Evolutionary conservation across 2,329 filamentous ascomycete species (phyloP).

Genomic region (Cytospora leucostoma): DNA sequence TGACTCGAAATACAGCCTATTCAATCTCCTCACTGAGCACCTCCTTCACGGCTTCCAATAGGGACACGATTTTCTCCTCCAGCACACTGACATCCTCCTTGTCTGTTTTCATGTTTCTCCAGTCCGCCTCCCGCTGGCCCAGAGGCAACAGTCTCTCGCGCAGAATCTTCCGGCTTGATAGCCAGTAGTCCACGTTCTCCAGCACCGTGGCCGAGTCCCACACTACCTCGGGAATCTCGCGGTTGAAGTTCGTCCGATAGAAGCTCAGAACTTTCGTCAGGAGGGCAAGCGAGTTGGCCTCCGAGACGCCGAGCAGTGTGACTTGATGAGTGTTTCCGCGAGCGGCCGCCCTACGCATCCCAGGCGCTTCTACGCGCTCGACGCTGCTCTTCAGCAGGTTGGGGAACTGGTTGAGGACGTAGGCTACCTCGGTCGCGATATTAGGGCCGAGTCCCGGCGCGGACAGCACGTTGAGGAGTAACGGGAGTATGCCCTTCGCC

Average conservation of each 20-base stretch:
- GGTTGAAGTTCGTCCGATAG: constrained; percentile 65
- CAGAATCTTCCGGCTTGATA: constrained; percentile 68
- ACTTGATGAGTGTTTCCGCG: constrained; percentile 61
- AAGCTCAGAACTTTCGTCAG: constrained; percentile 71
- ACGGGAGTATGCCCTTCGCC: constrained; percentile 82
- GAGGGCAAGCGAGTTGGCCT: constrained; percentile 77
- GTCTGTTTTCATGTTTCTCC: constrained; percentile 47
- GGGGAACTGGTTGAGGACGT: constrained; percentile 88
- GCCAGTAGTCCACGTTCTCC: constrained; percentile 82
- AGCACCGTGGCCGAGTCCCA: constrained; percentile 74
- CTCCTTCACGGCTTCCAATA: constrained; percentile 63
- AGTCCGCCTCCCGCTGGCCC: constrained; percentile 70
- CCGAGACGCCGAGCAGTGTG: constrained; percentile 71
- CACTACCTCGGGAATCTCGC: constrained; percentile 70
- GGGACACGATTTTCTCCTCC: constrained; percentile 73
- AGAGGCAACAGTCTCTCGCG: constrained; percentile 73
- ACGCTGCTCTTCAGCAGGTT: constrained; percentile 73
- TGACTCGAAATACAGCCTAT: constrained; percentile 25
- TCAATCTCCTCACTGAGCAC: constrained; percentile 57
- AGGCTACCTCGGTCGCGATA: constrained; percentile 79
- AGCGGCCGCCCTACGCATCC: constrained; percentile 54
- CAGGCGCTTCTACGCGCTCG: constrained; percentile 67
- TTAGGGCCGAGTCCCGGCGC: constrained; percentile 68
- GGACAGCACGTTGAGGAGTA: constrained; percentile 85
- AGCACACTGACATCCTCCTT: constrained; percentile 61